A percentile compares a stretch with the other conserved stretches of the same genome.
phyloP scores from a whole-genome alignment of 306 rosid genomes.

The Delonix regia region DNA sequence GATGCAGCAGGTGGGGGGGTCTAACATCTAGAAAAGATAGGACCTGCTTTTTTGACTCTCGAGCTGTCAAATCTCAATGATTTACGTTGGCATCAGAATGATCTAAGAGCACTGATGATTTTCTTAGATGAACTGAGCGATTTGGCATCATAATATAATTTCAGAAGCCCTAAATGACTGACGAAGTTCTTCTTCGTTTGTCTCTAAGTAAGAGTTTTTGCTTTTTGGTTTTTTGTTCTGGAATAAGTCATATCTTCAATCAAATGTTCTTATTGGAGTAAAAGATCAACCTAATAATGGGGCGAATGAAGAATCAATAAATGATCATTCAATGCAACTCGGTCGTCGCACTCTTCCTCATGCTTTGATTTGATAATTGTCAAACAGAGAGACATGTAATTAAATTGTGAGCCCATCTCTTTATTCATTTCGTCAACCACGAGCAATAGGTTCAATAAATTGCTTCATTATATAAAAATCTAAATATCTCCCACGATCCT shows the following conservation, averaged over 20 bases:
- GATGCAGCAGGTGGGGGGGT: background rate
- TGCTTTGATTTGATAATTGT: background rate
- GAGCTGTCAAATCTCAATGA: background rate
- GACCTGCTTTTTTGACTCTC: background rate
- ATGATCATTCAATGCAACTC: background rate
- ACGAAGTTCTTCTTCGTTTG: background rate
- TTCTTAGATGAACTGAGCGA: no score
- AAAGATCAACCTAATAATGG: background rate
- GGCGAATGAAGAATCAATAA: background rate
- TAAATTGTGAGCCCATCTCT: background rate
- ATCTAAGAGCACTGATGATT: no score
- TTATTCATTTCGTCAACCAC: background rate
- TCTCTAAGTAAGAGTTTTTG: background rate
- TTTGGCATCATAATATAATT: no score
- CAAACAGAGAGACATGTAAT: background rate
- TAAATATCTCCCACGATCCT: background rate
- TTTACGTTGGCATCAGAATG: background rate
- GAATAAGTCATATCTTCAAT: background rate
- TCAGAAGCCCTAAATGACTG: background rate
- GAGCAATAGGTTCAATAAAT: background rate
- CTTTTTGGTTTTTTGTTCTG: background rate
- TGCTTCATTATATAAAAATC: background rate
- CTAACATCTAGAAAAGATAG: background rate
- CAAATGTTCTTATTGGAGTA: background rate
- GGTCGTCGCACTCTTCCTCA: background rate